Evolutionary conservation across 257 asterid species (phyloP).

Genomic region (Handroanthus guayacan): DNA sequence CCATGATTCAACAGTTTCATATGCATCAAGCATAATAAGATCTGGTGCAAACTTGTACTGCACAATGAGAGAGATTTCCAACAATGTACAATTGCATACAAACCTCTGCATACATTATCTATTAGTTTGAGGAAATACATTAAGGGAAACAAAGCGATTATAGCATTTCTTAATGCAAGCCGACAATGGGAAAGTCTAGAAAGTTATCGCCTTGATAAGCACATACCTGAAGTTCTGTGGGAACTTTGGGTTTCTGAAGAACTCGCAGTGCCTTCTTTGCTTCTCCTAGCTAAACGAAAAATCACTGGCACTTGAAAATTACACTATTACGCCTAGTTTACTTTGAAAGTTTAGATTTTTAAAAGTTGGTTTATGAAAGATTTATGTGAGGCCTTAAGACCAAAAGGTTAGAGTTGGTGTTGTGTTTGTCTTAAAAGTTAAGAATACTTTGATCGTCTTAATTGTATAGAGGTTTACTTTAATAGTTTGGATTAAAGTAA

Average conservation of each 20-base stretch:
- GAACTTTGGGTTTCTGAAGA: conserved; percentile 94
- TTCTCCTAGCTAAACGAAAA: conserved; percentile 81
- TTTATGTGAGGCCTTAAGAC: no score
- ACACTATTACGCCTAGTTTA: not conserved
- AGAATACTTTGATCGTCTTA: no score
- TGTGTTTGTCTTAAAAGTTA: no score
- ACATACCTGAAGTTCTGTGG: conserved; percentile 87
- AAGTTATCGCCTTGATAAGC: conserved; percentile 24
- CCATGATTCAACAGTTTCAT: conserved; percentile 99
- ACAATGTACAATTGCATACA: conserved; percentile 27
- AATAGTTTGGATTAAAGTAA: no score
- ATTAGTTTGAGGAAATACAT: conserved; percentile 26
- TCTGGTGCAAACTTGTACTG: conserved; percentile 99
- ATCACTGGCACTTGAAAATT: conserved; percentile 26
- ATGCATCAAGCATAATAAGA: conserved; percentile 97
- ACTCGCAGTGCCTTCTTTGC: conserved; percentile 96
- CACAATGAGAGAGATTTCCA: conserved; percentile 43
- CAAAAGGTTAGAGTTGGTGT: no score
- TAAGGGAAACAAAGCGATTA: conserved; percentile 28
- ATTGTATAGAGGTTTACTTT: no score
- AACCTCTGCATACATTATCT: conserved; percentile 25
- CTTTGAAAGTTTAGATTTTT: no score
- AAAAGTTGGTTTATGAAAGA: no score
- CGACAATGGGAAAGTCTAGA: conserved; percentile 22
- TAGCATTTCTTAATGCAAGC: conserved; percentile 22